Conservation (phyloP, 75 land plant species). For the Gnetum montanum region DNA sequence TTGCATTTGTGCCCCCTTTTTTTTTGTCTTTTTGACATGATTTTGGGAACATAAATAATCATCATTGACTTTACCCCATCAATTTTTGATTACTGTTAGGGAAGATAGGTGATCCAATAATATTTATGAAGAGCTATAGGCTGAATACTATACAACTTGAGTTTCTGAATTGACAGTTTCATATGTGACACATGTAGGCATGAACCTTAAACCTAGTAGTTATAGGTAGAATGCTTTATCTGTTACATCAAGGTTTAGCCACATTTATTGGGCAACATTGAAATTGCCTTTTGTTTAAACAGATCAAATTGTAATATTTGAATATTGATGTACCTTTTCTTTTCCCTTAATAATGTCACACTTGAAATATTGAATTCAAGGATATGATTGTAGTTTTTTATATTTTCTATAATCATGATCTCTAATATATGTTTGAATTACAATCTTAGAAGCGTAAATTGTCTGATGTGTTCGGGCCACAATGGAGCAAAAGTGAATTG, state of each 20-base stretch:
- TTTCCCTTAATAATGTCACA: background rate
- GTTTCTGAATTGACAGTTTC: no score
- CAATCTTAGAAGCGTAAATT: conserved; percentile 85
- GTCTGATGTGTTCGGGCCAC: conserved; percentile 77
- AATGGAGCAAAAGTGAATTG: conserved; percentile 85
- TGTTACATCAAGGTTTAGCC: background rate
- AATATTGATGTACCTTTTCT: background rate
- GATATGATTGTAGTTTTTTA: background rate
- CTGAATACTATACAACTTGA: no score
- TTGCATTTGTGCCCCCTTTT: no score
- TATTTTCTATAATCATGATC: no score
- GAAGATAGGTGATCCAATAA: no score
- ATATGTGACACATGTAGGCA: no score
- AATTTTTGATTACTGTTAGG: no score
- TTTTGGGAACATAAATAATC: no score
- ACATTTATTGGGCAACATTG: background rate
- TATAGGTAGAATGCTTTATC: background rate
- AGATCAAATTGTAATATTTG: background rate
- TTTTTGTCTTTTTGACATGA: no score
- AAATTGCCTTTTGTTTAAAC: background rate
- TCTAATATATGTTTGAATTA: no score
- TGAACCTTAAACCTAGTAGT: background rate
- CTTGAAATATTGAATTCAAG: background rate
- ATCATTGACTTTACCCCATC: no score
- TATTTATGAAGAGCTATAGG: no score